phyloP scores from a whole-genome alignment of 345 rosid species.

The Populus davidiana region DNA sequence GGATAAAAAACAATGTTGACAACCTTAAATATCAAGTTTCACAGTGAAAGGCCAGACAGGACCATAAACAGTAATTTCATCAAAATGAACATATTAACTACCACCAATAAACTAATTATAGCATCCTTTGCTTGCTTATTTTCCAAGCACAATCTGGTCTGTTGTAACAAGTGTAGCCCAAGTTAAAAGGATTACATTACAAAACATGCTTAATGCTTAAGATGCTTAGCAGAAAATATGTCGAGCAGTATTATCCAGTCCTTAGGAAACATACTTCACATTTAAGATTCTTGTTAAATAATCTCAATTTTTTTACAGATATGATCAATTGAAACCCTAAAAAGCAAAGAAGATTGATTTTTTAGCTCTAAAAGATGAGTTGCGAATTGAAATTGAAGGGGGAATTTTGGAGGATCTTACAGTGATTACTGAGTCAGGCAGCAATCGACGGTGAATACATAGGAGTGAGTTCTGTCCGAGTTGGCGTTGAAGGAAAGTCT shows the following conservation, averaged over 20 bases:
- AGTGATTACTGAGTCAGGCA: constrained; percentile 14
- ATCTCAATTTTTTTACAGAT: neutral
- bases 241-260: neutral
- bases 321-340: constrained; percentile 26
- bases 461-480: constrained; percentile 26
- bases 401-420: constrained; percentile 25
- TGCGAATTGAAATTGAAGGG: neutral
- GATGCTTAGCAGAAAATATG: neutral
- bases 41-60: neutral
- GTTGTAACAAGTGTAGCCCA: neutral
- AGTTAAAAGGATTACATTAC: neutral
- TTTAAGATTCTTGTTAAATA: neutral
- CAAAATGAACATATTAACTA: no score
- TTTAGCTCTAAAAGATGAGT: neutral
- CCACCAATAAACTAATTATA: neutral
- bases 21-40: neutral
- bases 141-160: neutral
- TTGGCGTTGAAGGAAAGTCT: constrained; percentile 21
- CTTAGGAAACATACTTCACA: neutral
- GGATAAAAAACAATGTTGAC: neutral
- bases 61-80: neutral
- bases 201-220: neutral
- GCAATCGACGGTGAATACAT: constrained; percentile 14
- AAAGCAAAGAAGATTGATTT: neutral
- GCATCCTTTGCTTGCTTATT: neutral